Base-by-base conservation (phyloP, 2,329 filamentous ascomycete species). In the Colletotrichum gloeosporioides region DNA sequence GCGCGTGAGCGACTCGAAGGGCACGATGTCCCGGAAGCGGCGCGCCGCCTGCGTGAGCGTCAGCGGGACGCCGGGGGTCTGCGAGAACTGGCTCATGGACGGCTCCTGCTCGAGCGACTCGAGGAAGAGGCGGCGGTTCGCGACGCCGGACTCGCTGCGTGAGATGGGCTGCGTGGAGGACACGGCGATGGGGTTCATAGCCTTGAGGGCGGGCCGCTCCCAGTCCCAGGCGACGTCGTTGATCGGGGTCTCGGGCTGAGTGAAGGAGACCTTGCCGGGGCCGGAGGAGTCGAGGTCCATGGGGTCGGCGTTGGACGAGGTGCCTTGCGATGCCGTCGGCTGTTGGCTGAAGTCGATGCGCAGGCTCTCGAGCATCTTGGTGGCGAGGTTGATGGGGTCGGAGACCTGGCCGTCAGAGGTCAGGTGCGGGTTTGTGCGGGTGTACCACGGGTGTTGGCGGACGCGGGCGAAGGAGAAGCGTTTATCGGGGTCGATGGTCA, bases 381-480 rank as follows among this genome's bases (percentile, higher is more conserved):
- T 98, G n/a, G 97, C 97, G 63, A 99, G 89, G 71, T 92, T 92
- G 77, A 99, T 88, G 1, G 95, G 95, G 80, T 99, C 95, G 13
- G 91, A 91, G 39, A 96, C 90, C 78, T 90, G 92, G 79, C 96
- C 96, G 77, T 96, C 93, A 1, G 90, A 82, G 6, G 93, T 92
- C 66, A 99, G 89, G 80, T 96, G 93, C 36, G 89, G 90, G 84
- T 99, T 99, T 76, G 89, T 89, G 62, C 95, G 91, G 5, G 95
- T 98, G 83, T 95, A 98, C 97, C 97, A 99, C 2, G 96, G 96
- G 85, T 99, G 97, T 78, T 95, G 93, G 76, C 95, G 94, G 78
- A 99, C 93, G 80, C 96, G 93, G 67, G 95, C 91, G 79, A 99
- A 93, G n/a, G 92, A 93, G 87, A 98, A 98, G 57, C 97, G 93